A percentile compares a stretch with the other conserved stretches of the same genome.
Evolutionary conservation across 2,329 filamentous ascomycete species (phyloP).

Genomic region (Penicillium aurantiogriseum): DNA sequence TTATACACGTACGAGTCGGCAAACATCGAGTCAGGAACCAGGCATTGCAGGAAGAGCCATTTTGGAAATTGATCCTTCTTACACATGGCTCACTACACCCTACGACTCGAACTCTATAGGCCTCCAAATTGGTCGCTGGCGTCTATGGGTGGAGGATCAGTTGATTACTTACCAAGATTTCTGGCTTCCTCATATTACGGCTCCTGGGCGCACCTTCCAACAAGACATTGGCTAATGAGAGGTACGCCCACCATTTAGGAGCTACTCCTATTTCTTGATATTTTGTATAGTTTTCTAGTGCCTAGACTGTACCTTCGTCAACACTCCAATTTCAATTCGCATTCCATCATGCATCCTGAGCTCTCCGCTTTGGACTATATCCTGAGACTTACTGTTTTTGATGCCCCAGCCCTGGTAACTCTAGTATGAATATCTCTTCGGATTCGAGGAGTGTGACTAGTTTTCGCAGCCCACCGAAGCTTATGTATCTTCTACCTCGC

Average conservation of each 20-base stretch:
- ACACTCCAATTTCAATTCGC: not conserved
- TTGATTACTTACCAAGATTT: slow-evolving; percentile 5
- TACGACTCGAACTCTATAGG: not conserved
- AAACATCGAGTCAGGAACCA: not conserved
- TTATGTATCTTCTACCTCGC: too few relatives aligned
- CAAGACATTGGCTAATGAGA: not conserved
- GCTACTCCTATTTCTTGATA: not conserved
- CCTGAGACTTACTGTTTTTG: not conserved
- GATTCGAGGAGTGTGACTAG: too few relatives aligned
- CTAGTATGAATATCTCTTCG: not conserved
- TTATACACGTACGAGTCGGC: not conserved
- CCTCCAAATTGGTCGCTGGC: slow-evolving; percentile 1
- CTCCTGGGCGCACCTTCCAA: not conserved
- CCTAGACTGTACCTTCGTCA: not conserved
- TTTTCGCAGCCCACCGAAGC: too few relatives aligned
- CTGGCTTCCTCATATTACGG: not conserved
- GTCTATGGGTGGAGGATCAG: slow-evolving; percentile 1
- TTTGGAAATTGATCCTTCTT: not conserved
- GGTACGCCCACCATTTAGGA: not conserved
- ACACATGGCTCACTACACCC: not conserved
- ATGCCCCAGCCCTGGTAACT: not conserved
- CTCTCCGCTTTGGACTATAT: not conserved
- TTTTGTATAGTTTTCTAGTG: not conserved
- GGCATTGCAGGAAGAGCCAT: slow-evolving; percentile 3
- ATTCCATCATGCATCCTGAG: not conserved